Base-by-base conservation (phyloP, 2,329 filamentous ascomycete genomes). In the Lithohypha guttulata region DNA sequence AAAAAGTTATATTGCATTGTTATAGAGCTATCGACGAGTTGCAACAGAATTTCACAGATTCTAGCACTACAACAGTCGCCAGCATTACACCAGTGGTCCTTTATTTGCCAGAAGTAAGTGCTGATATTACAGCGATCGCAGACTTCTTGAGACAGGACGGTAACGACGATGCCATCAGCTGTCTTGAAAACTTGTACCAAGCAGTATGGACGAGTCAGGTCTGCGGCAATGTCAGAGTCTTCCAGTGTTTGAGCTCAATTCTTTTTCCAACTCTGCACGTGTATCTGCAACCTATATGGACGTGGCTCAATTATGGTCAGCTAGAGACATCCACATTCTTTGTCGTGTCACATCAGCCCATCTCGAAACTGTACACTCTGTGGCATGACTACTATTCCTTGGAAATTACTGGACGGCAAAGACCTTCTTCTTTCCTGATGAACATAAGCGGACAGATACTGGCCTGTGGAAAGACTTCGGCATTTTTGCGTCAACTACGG, bases 251-350 rank as follows among this genome's bases (percentile, higher is more conserved):
- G 15, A 22, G 15, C 34, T 23, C 22, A 15, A 15, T 36, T n/a
- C 91, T 3, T 91, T 95, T 54, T 78, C 91, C 40, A 72, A 81
- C 31, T 54, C 81, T 95, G 42, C 74, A 78, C 42, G 77, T 84
- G 1, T 96, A 94, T 56, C 68, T 93, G 25, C 77, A 77, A 26
- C 84, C 86, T 0, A 80, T 95, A 30, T 72, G 79, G 23, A 64
- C 70, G 11, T 96, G 89, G 89, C 89, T 94, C 77, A 77, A 84
- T 51, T 71, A 75, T 25, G 89, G 89, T 1, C 73, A 77, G 39
- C 62, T 94, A 3, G 64, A 73, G 2, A 69, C 70, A 1, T 70
- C 75, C 1, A 91, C 93, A 55, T 94, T 94, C 52, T 71, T 94
- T 4, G 70, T 71, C 2, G 71, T 79, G 42, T 65, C 69, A 2